Conservation (phyloP, 1,284 basidiomycete genomes). For the Marasmius oreades region DNA sequence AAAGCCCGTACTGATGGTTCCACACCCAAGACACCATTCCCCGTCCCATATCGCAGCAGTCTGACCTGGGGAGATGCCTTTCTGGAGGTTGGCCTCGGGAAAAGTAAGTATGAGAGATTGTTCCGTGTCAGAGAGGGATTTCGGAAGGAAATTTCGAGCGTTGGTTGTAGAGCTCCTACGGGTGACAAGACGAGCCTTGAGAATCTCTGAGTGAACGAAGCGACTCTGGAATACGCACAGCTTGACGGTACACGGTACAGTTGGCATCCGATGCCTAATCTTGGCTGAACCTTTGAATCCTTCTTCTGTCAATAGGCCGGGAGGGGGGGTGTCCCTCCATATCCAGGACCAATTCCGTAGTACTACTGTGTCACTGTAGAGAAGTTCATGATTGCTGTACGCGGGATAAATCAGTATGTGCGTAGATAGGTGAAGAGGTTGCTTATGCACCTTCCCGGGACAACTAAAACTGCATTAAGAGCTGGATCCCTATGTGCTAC, state of each 20-base stretch:
- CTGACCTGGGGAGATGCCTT: slow-evolving; percentile 80
- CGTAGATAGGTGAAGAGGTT: background rate
- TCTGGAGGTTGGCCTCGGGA: slow-evolving; percentile 56
- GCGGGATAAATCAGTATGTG: slow-evolving; percentile 4
- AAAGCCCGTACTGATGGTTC: slow-evolving; percentile 47
- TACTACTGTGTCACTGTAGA: slow-evolving; percentile 48
- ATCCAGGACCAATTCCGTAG: slow-evolving; percentile 72
- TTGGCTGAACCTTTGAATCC: slow-evolving; percentile 58
- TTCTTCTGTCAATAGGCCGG: slow-evolving; percentile 32
- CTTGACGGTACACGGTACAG: slow-evolving; percentile 46
- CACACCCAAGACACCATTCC: slow-evolving; percentile 80
- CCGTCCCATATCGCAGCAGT: slow-evolving; percentile 59
- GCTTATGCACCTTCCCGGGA: slow-evolving; percentile 61
- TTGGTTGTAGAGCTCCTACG: background rate
- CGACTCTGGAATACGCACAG: slow-evolving; percentile 25
- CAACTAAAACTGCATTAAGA: slow-evolving; percentile 69
- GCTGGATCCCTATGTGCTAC: slow-evolving; percentile 71
- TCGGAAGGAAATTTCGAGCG: background rate
- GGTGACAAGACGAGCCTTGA: slow-evolving; percentile 14
- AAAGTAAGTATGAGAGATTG: slow-evolving; percentile 24
- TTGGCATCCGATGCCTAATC: slow-evolving; percentile 69
- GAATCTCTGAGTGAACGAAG: background rate
- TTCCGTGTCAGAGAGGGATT: background rate
- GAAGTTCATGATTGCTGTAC: slow-evolving; percentile 58
- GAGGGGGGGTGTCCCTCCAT: slow-evolving; percentile 58